Evolutionary conservation across 352 stramenopile genomes (phyloP), one percentile per base, ranked within the genome.

Genomic region (Phytophthora palmivora): DNA sequence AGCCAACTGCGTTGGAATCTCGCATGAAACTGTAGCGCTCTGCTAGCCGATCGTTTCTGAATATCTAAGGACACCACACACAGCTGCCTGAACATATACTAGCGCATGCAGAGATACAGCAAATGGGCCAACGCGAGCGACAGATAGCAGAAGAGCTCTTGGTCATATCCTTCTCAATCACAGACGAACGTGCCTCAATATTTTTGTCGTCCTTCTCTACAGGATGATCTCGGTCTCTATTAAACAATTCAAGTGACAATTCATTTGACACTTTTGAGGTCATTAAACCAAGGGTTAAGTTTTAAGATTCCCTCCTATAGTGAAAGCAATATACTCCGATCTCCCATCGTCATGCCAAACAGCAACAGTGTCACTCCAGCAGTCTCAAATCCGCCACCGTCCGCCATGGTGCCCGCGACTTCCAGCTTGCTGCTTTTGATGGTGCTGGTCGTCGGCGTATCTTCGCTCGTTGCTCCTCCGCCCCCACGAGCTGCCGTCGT

Each of bases 401-500:
- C 16, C 43, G 34, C 14, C 11, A 68, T 63, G 52, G 21, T 38
- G 26, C 12, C 21, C 30, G 46, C 41, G 47, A 19, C n/a, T 33
- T 44, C 34, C 26, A 32, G 6, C 6, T 11, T 50, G 46, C 57
- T 46, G 19, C 34, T 55, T 5, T 34, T 62, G 44, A 22, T 67
- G 30, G 26, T 26, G 12, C 19, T 67, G 12, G 16, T 16, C 18
- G 26, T 50, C 22, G 10, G 15, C 12, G 33, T 42, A 21, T 51
- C 55, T 52, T 45, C 54, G 12, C 19, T 38, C 24, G 34, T n/a
- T 26, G 21, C n/a, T 8, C 42, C 26, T 45, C 41, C 46, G 1
- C 54, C 53, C 2, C 58, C 51, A 10, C 64, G 68, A 9, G 22
- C 53, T 14, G 54, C 60, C 15, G 36, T 74, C 22, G 44, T 55